Conservation (phyloP, 345 rosid species). For the Chamaenerion angustifolium region DNA sequence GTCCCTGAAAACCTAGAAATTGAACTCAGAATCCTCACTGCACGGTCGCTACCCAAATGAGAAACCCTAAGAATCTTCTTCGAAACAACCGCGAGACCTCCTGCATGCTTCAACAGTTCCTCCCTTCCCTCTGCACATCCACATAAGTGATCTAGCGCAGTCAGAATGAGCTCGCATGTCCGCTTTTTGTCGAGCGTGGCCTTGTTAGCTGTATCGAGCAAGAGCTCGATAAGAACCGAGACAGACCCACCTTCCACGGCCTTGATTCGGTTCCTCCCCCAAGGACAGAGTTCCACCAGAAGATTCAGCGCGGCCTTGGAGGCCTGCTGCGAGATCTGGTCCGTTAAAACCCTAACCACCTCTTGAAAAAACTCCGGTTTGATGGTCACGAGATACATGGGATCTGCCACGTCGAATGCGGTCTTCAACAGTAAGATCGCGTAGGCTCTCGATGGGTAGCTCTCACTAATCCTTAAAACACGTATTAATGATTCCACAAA, state of each 20-base stretch:
- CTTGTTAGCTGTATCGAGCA: constrained; percentile 15
- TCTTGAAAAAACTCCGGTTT: constrained; percentile 23
- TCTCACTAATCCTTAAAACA: constrained; percentile 13
- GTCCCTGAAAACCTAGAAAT: constrained; percentile 33
- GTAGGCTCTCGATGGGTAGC: constrained; percentile 26
- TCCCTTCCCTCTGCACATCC: constrained; percentile 50
- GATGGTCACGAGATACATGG: constrained; percentile 18
- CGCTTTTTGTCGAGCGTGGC: constrained; percentile 12
- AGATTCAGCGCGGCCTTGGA: constrained; percentile 34
- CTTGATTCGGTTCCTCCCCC: constrained; percentile 58
- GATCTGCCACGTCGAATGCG: constrained; percentile 26
- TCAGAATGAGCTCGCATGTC: constrained; percentile 30
- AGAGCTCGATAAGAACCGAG: constrained; percentile 22
- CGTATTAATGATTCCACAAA: constrained; percentile 17
- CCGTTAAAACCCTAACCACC: constrained; percentile 20
- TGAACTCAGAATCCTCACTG: constrained; percentile 34
- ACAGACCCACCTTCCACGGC: constrained; percentile 35
- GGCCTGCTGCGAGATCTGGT: constrained; percentile 40
- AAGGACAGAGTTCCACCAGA: constrained; percentile 31
- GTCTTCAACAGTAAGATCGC: constrained; percentile 16
- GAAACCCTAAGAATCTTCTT: constrained; percentile 53
- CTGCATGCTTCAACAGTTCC: constrained; percentile 43
- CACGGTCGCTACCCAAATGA: constrained; percentile 31
- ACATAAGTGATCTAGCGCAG: constrained; percentile 29
- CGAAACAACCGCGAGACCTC: constrained; percentile 42